A percentile compares a stretch with the other conserved stretches of the same genome.
Conservation (phyloP, 139 green algal genomes). For the Bryopsis sp. region DNA sequence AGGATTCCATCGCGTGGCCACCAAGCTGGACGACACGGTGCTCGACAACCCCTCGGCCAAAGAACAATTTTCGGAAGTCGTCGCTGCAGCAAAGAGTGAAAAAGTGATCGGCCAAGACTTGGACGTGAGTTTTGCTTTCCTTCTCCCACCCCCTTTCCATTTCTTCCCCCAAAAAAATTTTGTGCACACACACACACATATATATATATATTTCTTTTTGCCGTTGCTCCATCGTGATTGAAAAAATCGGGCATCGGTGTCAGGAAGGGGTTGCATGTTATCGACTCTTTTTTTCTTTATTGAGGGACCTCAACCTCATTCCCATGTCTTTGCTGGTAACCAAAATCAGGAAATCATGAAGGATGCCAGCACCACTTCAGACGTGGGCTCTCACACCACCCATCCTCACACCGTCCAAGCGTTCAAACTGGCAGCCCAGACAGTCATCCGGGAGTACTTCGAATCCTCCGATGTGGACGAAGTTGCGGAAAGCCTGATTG, state of each 20-base stretch:
- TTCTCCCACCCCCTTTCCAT: neutral
- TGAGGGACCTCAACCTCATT: no score
- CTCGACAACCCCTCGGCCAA: constrained; percentile 61
- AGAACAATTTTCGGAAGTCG: constrained; percentile 27
- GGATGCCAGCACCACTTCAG: neutral
- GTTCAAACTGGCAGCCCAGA: constrained; percentile 53
- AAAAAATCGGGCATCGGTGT: no score
- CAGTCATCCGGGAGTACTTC: constrained; percentile 76
- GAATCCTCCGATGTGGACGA: constrained; percentile 55
- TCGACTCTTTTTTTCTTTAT: no score
- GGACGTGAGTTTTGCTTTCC: neutral
- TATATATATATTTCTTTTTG: no score
- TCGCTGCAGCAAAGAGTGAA: constrained; percentile 17
- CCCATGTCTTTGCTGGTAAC: neutral
- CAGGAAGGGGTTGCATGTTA: no score
- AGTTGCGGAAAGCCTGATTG: constrained; percentile 46
- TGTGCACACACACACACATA: no score
- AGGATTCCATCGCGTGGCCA: constrained; percentile 44
- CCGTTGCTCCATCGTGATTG: no score
- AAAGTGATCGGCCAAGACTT: constrained; percentile 1
- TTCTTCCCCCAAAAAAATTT: no score
- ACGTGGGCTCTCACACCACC: neutral
- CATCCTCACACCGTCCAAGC: constrained; percentile 29
- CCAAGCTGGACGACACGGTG: constrained; percentile 54
- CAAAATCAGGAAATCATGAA: constrained; percentile 12